Evolutionary conservation across 2,329 filamentous ascomycete species (phyloP).

Genomic region (Fusarium euwallaceae): DNA sequence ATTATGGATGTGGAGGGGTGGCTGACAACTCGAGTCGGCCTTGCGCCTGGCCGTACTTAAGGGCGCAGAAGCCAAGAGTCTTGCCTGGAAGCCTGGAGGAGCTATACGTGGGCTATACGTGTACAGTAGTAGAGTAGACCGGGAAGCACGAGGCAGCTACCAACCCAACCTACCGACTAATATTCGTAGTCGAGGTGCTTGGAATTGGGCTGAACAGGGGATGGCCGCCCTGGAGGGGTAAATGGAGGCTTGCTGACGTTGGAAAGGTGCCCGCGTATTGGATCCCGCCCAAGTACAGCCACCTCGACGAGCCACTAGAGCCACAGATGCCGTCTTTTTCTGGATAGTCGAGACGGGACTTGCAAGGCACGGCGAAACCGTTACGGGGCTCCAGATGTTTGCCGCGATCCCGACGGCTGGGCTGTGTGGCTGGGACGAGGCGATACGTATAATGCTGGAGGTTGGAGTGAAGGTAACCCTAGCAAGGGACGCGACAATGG

Average conservation of each 20-base stretch:
- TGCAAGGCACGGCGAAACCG: constrained; percentile 14
- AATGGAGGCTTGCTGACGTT: constrained; percentile 37
- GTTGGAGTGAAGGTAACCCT: constrained; percentile 30
- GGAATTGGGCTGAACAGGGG: constrained; percentile 35
- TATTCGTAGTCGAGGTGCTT: constrained; percentile 37
- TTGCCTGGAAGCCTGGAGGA: constrained; percentile 24
- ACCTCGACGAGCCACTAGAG: constrained; percentile 33
- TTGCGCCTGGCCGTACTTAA: constrained; percentile 31
- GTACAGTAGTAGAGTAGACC: constrained; percentile 28
- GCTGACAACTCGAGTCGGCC: constrained; percentile 20
- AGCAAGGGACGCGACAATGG: constrained; percentile 21
- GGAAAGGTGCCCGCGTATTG: constrained; percentile 17
- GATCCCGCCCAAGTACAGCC: constrained; percentile 12
- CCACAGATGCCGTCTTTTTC: constrained; percentile 28
- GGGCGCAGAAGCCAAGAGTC: constrained; percentile 35
- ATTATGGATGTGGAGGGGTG: constrained; percentile 20
- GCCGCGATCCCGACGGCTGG: constrained; percentile 25
- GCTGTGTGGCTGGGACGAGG: constrained; percentile 31
- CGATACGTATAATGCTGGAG: constrained; percentile 15
- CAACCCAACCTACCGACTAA: constrained; percentile 30
- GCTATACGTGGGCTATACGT: constrained; percentile 42
- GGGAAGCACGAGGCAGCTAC: constrained; percentile 37
- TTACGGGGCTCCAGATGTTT: constrained; percentile 24
- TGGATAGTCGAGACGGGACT: constrained; percentile 4
- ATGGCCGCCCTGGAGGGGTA: constrained; percentile 30